phyloP scores from a whole-genome alignment of 192 early-diverging fungal species.

The Gaertneriomyces sp. region DNA sequence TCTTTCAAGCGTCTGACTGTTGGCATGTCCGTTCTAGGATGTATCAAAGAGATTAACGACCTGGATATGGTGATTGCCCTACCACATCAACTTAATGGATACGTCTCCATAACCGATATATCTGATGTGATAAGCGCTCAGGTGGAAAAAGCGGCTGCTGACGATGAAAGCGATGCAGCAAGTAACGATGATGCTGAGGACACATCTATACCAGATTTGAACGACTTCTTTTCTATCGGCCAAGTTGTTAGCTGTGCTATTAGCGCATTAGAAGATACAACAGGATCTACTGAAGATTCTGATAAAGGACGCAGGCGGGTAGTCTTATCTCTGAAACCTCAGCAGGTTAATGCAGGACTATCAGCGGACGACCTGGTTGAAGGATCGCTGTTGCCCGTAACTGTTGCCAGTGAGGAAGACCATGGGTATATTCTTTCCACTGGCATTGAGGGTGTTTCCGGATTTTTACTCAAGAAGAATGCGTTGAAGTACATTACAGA shows the following conservation, averaged over 20 bases:
- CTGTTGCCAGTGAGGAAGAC: slow-evolving; percentile 83
- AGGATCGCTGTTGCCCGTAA: slow-evolving; percentile 69
- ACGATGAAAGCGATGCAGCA: slow-evolving; percentile 52
- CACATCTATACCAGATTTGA: slow-evolving; percentile 65
- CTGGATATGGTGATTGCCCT: slow-evolving; percentile 79
- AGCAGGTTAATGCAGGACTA: slow-evolving; percentile 71
- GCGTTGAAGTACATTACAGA: slow-evolving; percentile 34
- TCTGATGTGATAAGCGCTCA: slow-evolving; percentile 66
- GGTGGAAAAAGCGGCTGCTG: slow-evolving; percentile 66
- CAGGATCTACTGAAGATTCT: slow-evolving; percentile 21
- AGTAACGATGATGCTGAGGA: slow-evolving; percentile 44
- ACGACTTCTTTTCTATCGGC: slow-evolving; percentile 69
- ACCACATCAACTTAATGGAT: slow-evolving; percentile 80
- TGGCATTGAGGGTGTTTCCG: slow-evolving; percentile 65
- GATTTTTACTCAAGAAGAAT: slow-evolving; percentile 71
- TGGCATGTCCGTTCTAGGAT: slow-evolving; percentile 73
- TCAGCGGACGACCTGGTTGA: slow-evolving; percentile 59
- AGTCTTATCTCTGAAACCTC: slow-evolving; percentile 73
- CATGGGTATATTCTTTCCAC: slow-evolving; percentile 83
- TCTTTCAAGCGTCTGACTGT: slow-evolving; percentile 55
- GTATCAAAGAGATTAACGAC: slow-evolving; percentile 72
- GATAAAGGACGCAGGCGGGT: slow-evolving; percentile 51
- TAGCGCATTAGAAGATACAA: slow-evolving; percentile 44
- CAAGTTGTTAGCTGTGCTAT: slow-evolving; percentile 79
- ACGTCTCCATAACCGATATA: slow-evolving; percentile 83